phyloP scores from a whole-genome alignment of 257 asterid species.

The Eucommia ulmoides region DNA sequence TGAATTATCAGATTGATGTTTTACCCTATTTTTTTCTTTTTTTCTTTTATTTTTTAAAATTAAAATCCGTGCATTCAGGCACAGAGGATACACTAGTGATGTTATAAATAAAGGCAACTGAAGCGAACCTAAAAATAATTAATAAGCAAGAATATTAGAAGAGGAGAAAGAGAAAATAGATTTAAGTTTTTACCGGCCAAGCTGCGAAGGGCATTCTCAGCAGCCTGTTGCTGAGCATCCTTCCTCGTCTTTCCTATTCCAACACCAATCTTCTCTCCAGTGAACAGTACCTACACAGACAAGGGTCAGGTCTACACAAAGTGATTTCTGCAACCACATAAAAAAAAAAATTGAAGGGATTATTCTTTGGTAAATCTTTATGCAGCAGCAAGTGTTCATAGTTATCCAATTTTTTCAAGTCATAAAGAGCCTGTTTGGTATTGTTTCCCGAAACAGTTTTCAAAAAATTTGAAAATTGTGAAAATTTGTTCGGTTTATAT shows the following conservation, averaged over 20 bases:
- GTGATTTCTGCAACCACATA: slow-evolving; percentile 1
- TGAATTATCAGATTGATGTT: not conserved
- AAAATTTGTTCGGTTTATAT: too few species aligned
- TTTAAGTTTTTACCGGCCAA: slow-evolving; percentile 55
- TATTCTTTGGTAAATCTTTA: not conserved
- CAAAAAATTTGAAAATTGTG: too few species aligned
- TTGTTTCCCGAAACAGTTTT: too few species aligned
- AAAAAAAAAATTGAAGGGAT: not conserved
- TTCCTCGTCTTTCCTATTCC: slow-evolving; percentile 91
- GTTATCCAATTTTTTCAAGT: not conserved
- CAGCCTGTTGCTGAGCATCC: slow-evolving; percentile 98
- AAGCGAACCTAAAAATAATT: not conserved
- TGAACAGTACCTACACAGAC: slow-evolving; percentile 53
- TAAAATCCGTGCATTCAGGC: too few species aligned
- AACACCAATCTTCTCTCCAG: slow-evolving; percentile 75
- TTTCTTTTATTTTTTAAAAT: too few species aligned
- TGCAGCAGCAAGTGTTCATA: not conserved
- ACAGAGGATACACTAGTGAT: not conserved
- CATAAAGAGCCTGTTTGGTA: not conserved
- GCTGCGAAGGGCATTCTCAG: slow-evolving; percentile 82
- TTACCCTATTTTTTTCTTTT: too few species aligned
- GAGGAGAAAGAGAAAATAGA: slow-evolving; percentile 1
- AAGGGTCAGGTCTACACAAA: slow-evolving; percentile 9
- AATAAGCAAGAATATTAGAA: too few species aligned
- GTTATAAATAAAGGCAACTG: not conserved